Base-by-base conservation (phyloP, 805 yeast genomes). In the Lipomyces yamanashiensis region DNA sequence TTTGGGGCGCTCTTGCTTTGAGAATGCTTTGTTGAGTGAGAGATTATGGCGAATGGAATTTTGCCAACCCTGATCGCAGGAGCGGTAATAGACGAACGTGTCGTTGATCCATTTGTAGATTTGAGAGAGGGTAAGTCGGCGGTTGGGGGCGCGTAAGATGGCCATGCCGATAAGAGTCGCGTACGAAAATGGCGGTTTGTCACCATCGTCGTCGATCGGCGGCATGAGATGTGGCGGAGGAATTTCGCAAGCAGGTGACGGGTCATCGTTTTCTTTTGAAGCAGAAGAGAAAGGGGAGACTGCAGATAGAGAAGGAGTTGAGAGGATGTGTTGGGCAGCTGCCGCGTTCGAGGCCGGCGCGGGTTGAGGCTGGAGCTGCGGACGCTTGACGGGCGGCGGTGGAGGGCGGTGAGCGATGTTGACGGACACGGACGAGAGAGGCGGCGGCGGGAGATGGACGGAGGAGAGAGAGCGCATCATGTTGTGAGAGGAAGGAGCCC, bases 101-200 rank as follows among this genome's bases (percentile, higher is more conserved):
- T 85, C 86, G 8, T 95, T 85, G 50, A 93, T 95, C 99, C 99
- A 93, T 70, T 80, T 82, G 78, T 93, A 93, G 48, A 93, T 95
- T 72, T 91, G 97, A 0, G 95, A 83, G 58, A 89, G 77, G 1
- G 96, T 89, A 47, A 92, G 80, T 67, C 87, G 87, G 53, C 88
- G 82, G 15, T 80, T 82, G 0, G 87, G 86, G n/a, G 96, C 86
- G 65, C 95, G 84, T 68, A 93, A 78, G 54, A 93, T 89, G 1
- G 98, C 93, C 88, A 93, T 87, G 1, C 97, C 97, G 67, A 93
- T 93, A 64, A 93, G 81, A 58, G 92, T 87, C 2, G 99, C 99
- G 74, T 93, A 93, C 6, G 97, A 90, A 75, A 87, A 92, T 0
- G 97, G 97, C 1, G 99, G 99, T 75, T 95, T 93, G 57, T 77